These are phyloP conservation scores for Sanchytrium tribonematis DNA, from an alignment of 371 early-diverging fungal genomes.

Conservation along the genomic window DNA sequence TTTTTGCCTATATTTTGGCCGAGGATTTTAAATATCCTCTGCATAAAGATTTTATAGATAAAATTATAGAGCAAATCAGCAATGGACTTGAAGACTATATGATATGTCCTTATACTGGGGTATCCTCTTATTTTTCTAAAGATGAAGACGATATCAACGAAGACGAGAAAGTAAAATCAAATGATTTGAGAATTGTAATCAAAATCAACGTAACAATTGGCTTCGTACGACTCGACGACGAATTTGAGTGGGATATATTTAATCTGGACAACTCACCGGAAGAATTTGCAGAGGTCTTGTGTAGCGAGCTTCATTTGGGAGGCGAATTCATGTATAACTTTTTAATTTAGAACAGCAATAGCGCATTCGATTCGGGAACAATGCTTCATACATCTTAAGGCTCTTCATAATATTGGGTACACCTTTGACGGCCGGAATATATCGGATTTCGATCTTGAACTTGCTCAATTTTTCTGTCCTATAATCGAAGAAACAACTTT, in stretches of 20 bases:
- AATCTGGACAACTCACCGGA: neutral
- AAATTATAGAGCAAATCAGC: neutral
- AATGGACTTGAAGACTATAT: neutral
- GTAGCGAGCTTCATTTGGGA: neutral
- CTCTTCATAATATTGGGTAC: neutral
- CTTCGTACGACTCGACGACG: neutral
- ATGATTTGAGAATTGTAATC: neutral
- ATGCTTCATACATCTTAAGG: neutral
- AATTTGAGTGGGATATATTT: neutral
- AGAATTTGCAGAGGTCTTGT: neutral
- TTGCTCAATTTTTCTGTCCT: neutral
- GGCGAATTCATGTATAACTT: neutral
- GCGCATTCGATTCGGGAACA: neutral
- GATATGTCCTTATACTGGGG: neutral
- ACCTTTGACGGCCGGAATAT: neutral
- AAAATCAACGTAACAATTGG: neutral
- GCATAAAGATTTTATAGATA: neutral
- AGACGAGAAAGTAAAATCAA: neutral
- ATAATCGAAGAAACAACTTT: neutral
- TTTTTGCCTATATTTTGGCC: neutral
- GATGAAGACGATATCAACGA: neutral
- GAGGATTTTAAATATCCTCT: neutral
- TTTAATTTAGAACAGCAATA: neutral
- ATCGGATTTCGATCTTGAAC: neutral
- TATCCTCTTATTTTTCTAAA: neutral